These are phyloP conservation scores for Rutstroemia sydowiana DNA, from an alignment of 2,329 filamentous ascomycete genomes.

Conservation along the genomic window DNA sequence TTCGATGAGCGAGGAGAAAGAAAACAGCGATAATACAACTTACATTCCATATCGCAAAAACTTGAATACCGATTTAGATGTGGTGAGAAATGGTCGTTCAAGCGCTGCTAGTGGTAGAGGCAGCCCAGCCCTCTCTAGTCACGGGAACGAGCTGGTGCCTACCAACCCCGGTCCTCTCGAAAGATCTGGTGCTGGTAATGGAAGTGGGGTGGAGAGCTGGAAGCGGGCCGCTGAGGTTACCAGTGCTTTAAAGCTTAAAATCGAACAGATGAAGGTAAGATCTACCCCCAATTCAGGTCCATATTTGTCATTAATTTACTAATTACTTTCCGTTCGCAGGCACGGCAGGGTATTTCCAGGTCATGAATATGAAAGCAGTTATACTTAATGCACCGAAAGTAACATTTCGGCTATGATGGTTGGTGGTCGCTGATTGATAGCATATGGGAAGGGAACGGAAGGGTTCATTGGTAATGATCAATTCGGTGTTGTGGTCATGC, in stretches of 20 bases:
- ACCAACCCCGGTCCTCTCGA: conserved; percentile 15
- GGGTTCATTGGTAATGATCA: conserved; percentile 8
- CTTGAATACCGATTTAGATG: conserved; percentile 26
- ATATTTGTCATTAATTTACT: not conserved
- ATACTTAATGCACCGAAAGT: conserved; percentile 1
- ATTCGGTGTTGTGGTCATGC: conserved; percentile 10
- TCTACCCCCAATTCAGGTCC: not conserved
- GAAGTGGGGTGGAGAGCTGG: conserved; percentile 80
- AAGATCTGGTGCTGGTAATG: conserved; percentile 23
- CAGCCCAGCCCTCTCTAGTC: conserved; percentile 24
- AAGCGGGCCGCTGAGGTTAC: conserved; percentile 95
- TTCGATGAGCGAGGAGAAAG: conserved; percentile 66
- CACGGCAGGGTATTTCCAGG: conserved; percentile 44
- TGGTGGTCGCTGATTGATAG: not conserved
- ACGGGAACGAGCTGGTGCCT: conserved; percentile 10
- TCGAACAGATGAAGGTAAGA: conserved; percentile 91
- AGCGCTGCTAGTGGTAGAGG: conserved; percentile 28
- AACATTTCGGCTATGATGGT: not conserved
- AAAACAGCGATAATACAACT: conserved; percentile 50
- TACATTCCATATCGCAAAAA: conserved; percentile 26
- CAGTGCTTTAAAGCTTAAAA: conserved; percentile 91
- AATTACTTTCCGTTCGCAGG: conserved; percentile 29
- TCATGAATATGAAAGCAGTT: conserved; percentile 19
- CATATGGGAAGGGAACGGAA: conserved; percentile 4
- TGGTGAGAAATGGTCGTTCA: conserved; percentile 24